A percentile compares a stretch with the other conserved stretches of the same genome.
These are phyloP conservation scores for Tagetes patula DNA, from an alignment of 129 eudicot genomes.

Conservation along the genomic window DNA sequence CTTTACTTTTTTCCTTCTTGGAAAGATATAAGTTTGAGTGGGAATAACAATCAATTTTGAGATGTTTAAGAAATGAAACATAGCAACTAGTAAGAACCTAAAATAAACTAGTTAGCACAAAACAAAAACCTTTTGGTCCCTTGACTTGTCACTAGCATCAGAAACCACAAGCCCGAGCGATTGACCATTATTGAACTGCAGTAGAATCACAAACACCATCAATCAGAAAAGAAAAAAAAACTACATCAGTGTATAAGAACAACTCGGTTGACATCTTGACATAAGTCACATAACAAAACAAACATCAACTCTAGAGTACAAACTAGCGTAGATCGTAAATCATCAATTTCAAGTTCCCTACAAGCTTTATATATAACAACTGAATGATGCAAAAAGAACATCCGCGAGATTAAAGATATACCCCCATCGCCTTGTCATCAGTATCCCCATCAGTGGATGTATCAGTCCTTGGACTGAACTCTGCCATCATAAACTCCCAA, in stretches of 20 bases:
- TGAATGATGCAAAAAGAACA: neutral
- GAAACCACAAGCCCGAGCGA: constrained; percentile 58
- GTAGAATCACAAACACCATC: constrained; percentile 9
- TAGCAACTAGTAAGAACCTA: too few relatives aligned
- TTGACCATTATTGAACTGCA: constrained; percentile 59
- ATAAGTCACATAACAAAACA: neutral
- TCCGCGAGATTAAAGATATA: constrained; percentile 18
- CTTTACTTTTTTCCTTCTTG: too few relatives aligned
- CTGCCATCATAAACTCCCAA: constrained; percentile 55
- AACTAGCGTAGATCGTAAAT: neutral
- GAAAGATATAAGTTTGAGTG: too few relatives aligned
- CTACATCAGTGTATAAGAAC: too few relatives aligned
- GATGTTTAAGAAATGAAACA: too few relatives aligned
- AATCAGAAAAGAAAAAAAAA: constrained; percentile 19
- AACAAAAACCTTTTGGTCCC: constrained; percentile 79
- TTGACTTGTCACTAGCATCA: constrained; percentile 84
- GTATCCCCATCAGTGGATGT: constrained; percentile 74
- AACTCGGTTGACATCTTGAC: neutral
- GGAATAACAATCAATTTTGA: too few relatives aligned
- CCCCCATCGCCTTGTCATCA: constrained; percentile 44
- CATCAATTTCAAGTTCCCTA: constrained; percentile 5
- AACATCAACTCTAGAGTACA: neutral
- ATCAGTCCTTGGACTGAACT: constrained; percentile 67
- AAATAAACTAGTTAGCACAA: neutral
- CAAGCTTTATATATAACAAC: neutral